Percentiles rank a stretch among this genome's conserved stretches.
phyloP scores from a whole-genome alignment of 176 grass and related monocot genomes.

The Miscanthus lutarioriparius region DNA sequence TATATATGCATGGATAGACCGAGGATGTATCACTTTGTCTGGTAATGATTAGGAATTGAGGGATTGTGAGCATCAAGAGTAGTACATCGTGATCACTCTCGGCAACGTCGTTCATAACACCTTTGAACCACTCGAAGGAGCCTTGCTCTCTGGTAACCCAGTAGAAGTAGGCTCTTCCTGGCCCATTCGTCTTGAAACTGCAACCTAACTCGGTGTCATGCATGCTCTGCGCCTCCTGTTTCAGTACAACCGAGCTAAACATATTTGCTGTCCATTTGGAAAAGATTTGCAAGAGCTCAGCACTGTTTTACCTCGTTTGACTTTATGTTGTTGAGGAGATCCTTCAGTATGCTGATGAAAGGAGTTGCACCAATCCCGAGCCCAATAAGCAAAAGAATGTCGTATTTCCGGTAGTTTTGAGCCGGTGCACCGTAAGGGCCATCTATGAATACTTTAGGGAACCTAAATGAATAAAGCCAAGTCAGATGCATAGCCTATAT shows the following conservation, averaged over 20 bases:
- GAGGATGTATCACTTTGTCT: neutral
- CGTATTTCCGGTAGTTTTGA: slow-evolving; percentile 98
- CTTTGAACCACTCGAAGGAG: slow-evolving; percentile 99
- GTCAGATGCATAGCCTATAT: neutral
- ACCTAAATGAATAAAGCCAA: slow-evolving; percentile 40
- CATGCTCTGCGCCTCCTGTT: slow-evolving; percentile 55
- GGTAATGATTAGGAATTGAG: neutral
- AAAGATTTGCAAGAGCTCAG: neutral
- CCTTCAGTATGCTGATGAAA: slow-evolving; percentile 98
- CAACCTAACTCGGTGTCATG: slow-evolving; percentile 50
- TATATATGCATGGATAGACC: slow-evolving; percentile 18
- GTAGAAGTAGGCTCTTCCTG: slow-evolving; percentile 98
- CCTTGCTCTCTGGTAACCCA: slow-evolving; percentile 99
- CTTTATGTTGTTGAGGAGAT: slow-evolving; percentile 80
- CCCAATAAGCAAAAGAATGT: slow-evolving; percentile 93
- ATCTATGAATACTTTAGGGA: slow-evolving; percentile 86
- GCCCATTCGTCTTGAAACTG: slow-evolving; percentile 62
- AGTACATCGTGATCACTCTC: slow-evolving; percentile 79
- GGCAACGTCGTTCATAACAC: slow-evolving; percentile 97
- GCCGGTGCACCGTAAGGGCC: slow-evolving; percentile 92
- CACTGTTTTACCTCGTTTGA: slow-evolving; percentile 58
- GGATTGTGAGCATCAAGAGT: neutral
- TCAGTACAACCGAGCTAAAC: slow-evolving; percentile 6
- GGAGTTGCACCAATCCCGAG: slow-evolving; percentile 96
- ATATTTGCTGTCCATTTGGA: neutral